These are phyloP conservation scores for Oryza punctata DNA, from an alignment of 176 grass and related monocot genomes.

Conservation along the genomic window DNA sequence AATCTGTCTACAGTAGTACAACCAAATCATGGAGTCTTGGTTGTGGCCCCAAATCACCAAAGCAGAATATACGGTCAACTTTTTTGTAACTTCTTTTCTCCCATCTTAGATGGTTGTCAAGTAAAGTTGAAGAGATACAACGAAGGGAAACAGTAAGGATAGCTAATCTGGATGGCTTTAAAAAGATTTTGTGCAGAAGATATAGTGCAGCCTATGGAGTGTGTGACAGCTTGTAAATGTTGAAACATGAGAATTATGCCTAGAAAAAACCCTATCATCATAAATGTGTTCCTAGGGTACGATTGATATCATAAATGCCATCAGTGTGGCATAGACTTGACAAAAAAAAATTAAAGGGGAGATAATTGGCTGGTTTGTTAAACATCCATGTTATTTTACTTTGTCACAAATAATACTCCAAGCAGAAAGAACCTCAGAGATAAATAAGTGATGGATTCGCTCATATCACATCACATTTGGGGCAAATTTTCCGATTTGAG, in stretches of 20 bases:
- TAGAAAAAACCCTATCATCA: not conserved
- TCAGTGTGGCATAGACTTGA: not conserved
- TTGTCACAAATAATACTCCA: too few species aligned
- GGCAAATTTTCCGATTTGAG: not conserved
- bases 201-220: constrained; percentile 4
- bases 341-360: too few species aligned
- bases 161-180: constrained; percentile 42
- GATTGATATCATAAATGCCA: not conserved
- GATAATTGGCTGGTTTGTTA: too few species aligned
- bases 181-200: constrained; percentile 16
- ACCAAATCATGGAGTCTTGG: not conserved
- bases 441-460: too few species aligned
- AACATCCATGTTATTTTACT: too few species aligned
- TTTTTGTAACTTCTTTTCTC: constrained; percentile 20
- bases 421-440: too few species aligned
- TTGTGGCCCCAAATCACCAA: constrained; percentile 25
- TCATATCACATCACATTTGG: not conserved
- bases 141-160: not conserved
- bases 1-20: not conserved
- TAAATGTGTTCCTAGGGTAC: constrained; percentile 2
- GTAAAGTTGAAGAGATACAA: not conserved
- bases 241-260: not conserved
- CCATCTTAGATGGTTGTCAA: constrained; percentile 13
- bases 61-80: constrained; percentile 43
- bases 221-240: constrained; percentile 28